Conservation (phyloP, 2,329 filamentous ascomycete genomes). For the Alternaria gaisen region DNA sequence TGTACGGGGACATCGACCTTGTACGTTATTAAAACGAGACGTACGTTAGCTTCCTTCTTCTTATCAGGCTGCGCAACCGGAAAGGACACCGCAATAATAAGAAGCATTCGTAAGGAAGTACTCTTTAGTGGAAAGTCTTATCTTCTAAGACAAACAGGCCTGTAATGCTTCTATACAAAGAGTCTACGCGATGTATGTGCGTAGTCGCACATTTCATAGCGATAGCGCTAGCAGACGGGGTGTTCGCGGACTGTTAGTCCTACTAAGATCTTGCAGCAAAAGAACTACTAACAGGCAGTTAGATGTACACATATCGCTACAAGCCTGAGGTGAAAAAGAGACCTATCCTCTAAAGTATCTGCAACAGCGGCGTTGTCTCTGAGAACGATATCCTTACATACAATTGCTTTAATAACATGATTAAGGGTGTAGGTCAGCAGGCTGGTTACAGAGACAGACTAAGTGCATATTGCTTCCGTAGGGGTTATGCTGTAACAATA, state of each 20-base stretch:
- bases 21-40: not conserved
- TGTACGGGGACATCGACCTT: constrained; percentile 8
- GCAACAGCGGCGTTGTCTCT: not conserved
- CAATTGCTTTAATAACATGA: constrained; percentile 10
- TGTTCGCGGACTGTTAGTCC: constrained; percentile 1
- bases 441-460: constrained; percentile 14
- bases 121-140: not conserved
- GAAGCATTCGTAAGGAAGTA: constrained; percentile 6
- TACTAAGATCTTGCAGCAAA: constrained; percentile 8
- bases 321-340: not conserved
- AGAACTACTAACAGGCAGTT: not conserved
- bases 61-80: constrained; percentile 4
- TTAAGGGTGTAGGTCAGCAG: constrained; percentile 9
- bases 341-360: constrained; percentile 2
- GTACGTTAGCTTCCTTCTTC: constrained; percentile 8
- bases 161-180: constrained; percentile 12
- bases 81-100: constrained; percentile 13
- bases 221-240: constrained; percentile 11
- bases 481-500: constrained; percentile 7
- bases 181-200: constrained; percentile 1
- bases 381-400: constrained; percentile 8
- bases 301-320: constrained; percentile 7
- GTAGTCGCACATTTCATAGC: constrained; percentile 7
- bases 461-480: constrained; percentile 15
- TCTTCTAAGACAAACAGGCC: constrained; percentile 1